Percentiles rank a stretch among this genome's conserved stretches.
Evolutionary conservation across 352 stramenopile genomes (phyloP).

Genomic region (Phytophthora tubulina): DNA sequence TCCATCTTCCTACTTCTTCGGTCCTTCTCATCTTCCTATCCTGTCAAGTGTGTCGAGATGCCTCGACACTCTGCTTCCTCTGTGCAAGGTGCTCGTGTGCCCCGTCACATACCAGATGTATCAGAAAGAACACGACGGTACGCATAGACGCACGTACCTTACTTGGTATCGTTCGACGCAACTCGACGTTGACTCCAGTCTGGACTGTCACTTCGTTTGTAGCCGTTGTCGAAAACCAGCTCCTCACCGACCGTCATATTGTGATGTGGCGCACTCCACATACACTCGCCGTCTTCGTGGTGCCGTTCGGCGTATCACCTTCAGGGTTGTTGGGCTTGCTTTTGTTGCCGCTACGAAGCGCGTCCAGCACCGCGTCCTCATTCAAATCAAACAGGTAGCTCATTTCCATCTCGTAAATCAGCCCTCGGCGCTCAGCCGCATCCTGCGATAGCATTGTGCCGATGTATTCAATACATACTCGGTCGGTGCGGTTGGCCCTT

Average conservation of each 20-base stretch:
- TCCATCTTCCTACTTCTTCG: too few relatives aligned
- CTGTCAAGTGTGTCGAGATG: too few relatives aligned
- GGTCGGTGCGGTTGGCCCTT: constrained; percentile 43
- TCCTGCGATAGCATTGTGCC: constrained; percentile 68
- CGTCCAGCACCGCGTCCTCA: constrained; percentile 89
- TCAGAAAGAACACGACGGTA: neutral
- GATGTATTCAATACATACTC: constrained; percentile 74
- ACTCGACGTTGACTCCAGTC: constrained; percentile 56
- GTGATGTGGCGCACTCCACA: constrained; percentile 91
- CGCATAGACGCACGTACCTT: constrained; percentile 13
- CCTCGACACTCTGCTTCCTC: too few relatives aligned
- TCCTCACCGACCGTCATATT: constrained; percentile 83
- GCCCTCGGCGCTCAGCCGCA: constrained; percentile 68
- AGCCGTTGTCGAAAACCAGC: constrained; percentile 34
- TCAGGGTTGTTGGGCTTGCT: constrained; percentile 91
- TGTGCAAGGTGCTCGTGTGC: too few relatives aligned
- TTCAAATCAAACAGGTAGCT: constrained; percentile 94
- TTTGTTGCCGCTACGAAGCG: constrained; percentile 92
- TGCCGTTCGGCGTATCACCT: constrained; percentile 69
- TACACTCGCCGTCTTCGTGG: constrained; percentile 75
- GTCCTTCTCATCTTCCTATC: too few relatives aligned
- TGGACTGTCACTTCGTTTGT: constrained; percentile 49
- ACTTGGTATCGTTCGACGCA: constrained; percentile 14
- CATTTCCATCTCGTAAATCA: constrained; percentile 80
- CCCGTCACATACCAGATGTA: constrained; percentile 8